phyloP scores from a whole-genome alignment of 306 rosid genomes.

The Sphenostylis stenocarpa region DNA sequence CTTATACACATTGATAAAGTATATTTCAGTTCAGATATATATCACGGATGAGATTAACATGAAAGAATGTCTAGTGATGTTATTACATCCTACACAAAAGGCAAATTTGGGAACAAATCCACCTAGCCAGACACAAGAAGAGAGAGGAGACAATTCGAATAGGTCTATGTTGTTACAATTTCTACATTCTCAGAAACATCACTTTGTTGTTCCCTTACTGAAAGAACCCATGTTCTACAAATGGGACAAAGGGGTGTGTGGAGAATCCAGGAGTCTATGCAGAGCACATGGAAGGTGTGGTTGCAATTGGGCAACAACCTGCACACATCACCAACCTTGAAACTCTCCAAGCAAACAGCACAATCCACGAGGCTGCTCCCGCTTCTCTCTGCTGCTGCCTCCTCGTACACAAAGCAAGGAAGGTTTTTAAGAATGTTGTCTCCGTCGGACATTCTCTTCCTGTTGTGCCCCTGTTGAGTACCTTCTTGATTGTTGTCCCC shows the following conservation, averaged over 20 bases:
- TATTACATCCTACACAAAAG: no score
- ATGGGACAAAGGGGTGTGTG: slow-evolving; percentile 60
- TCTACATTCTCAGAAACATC: slow-evolving; percentile 12
- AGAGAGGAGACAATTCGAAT: neutral
- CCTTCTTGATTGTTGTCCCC: neutral
- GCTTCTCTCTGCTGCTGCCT: neutral
- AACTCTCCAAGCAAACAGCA: slow-evolving; percentile 65
- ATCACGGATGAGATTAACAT: no score
- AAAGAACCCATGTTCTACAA: slow-evolving; percentile 52
- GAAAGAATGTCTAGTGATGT: no score
- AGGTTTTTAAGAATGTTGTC: slow-evolving; percentile 47
- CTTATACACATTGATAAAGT: neutral
- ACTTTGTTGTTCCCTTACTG: neutral
- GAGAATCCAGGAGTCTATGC: slow-evolving; percentile 66
- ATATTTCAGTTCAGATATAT: no score
- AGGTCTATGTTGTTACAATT: slow-evolving; percentile 28
- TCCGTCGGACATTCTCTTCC: slow-evolving; percentile 24
- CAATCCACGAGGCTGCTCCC: slow-evolving; percentile 47
- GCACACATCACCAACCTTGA: slow-evolving; percentile 60
- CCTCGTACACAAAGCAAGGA: slow-evolving; percentile 56
- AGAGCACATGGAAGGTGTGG: slow-evolving; percentile 59
- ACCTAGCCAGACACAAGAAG: neutral
- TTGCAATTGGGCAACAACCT: slow-evolving; percentile 58
- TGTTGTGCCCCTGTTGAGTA: neutral
- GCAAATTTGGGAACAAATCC: neutral